Evolutionary conservation across 495 filamentous ascomycete species (phyloP), one percentile per base, ranked within the genome.

Genomic region (Daldinia decipiens): DNA sequence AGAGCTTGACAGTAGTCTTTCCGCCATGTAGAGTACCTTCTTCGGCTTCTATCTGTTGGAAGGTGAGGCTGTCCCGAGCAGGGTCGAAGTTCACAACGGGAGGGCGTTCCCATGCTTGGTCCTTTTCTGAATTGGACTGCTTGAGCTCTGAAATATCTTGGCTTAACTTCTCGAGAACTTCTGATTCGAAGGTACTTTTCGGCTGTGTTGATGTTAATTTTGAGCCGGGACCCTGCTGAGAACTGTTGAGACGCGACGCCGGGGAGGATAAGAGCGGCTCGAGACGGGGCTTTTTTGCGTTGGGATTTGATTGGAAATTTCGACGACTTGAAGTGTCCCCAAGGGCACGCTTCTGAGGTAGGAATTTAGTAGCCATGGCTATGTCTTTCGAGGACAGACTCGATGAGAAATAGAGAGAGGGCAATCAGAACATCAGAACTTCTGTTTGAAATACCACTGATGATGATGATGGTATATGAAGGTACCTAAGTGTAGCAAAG

Each of bases 21-120:
- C 91, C 92, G 65, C 90, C 89, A 77, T 85, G 73, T 5, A 97
- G 70, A 3, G 86, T 89, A 19, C 95, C 94, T 78, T 98, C 95
- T 72, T 98, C 95, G 4, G 88, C 91, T 70, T 99, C 95, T 76
- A 99, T 98, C 76, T 96, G 92, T 79, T 98, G 95, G 78, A 98
- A 98, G 74, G 86, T 88, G 11, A 99, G 84, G 65, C 81, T 92
- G 47, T 95, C 87, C 51, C 79, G 90, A 31, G 82, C 71, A n/a
- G 89, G 86, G 66, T 95, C 82, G 77, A 94, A 97, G 52, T 86
- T 83, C 5, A 87, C 87, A 5, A 98, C 79, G 9, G 84, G 81
- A 11, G 96, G 96, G 29, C 95, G 87, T 17, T 89, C 87, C 95
- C 95, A 99, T 71, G 93, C 88, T 79, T 99, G 95, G 78, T 98